Evolutionary conservation across 179 eudicot genomes (phyloP), one percentile per base, ranked within the genome.

Genomic region (Corrigiola litoralis): DNA sequence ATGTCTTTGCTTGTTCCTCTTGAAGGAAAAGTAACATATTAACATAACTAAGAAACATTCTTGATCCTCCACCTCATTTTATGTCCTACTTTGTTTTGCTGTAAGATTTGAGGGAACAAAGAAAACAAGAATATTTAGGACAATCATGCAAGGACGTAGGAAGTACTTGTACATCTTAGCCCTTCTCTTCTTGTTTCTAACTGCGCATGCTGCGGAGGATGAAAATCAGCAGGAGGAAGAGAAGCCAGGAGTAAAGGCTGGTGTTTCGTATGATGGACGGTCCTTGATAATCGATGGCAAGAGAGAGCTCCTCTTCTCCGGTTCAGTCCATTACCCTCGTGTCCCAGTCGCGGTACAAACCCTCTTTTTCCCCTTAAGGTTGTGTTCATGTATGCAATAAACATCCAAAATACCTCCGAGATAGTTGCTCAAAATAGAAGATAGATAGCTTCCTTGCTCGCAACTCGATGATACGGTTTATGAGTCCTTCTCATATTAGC

Each of bases 261-360:
- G 62, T 27, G 81, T 90, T 37, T 67, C 84, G 1, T 92, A 83
- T 29, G 98, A 92, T 63, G 73, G 74, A 0, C 79, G 92, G 0
- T 89, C 96, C 0, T 34, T 92, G 61, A 71, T 85, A 42, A 65
- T 92, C 27, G 72, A 81, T 69, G 98, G 96, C 27, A 70, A 46
- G 14, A 71, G 98, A 51, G 69, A 77, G 31, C 61, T 87, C 13
- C 61, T 92, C 58, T 79, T 85, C 67, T 89, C 96, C 0, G 98
- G 98, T 21, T 85, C 95, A 0, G 75, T 92, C 53, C 98, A 92
- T 77, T 92, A 92, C 69, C 84, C 98, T 25, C 90, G 98, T 36
- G 21, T 72, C 45, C 84, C 87, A 46, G 79, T 80, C 32, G 80
- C 76, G 80, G 98, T 92, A 82, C 6, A 67, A 14, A 16, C 16